Evolutionary conservation across 495 filamentous ascomycete genomes (phyloP).

Genomic region (Podospora didyma): DNA sequence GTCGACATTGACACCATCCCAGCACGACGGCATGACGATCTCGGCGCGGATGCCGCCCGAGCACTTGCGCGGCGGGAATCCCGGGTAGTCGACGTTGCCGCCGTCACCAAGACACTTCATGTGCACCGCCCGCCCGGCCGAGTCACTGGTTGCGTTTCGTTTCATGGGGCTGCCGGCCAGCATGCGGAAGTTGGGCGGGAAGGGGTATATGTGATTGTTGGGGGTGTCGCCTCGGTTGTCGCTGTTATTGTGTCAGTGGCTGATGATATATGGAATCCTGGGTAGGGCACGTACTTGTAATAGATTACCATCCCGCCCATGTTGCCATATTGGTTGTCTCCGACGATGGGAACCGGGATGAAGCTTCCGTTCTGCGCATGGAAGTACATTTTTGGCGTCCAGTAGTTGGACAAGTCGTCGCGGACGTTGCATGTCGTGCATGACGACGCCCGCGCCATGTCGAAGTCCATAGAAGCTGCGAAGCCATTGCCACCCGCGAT

Average conservation of each 20-base stretch:
- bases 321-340: constrained; percentile 36
- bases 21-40: constrained; percentile 47
- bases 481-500: constrained; percentile 49
- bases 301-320: constrained; percentile 41
- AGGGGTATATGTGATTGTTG: constrained; percentile 39
- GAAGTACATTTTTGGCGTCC: constrained; percentile 47
- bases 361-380: constrained; percentile 45
- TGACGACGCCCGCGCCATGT: constrained; percentile 33
- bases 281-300: constrained; percentile 36
- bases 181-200: constrained; percentile 45
- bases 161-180: constrained; percentile 37
- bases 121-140: not conserved
- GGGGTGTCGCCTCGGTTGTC: constrained; percentile 5
- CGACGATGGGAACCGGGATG: constrained; percentile 39
- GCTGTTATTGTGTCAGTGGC: not conserved
- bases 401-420: constrained; percentile 31
- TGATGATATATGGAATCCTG: constrained; percentile 20
- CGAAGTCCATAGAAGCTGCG: constrained; percentile 41
- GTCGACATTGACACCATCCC: constrained; percentile 52
- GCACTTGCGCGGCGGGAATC: constrained; percentile 24
- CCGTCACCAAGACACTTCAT: constrained; percentile 16
- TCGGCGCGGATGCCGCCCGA: constrained; percentile 40
- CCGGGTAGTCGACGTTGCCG: constrained; percentile 36
- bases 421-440: constrained; percentile 26
- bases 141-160: constrained; percentile 20